Evolutionary conservation across 805 yeast species (phyloP).

Genomic region (Lachancea sp.): DNA sequence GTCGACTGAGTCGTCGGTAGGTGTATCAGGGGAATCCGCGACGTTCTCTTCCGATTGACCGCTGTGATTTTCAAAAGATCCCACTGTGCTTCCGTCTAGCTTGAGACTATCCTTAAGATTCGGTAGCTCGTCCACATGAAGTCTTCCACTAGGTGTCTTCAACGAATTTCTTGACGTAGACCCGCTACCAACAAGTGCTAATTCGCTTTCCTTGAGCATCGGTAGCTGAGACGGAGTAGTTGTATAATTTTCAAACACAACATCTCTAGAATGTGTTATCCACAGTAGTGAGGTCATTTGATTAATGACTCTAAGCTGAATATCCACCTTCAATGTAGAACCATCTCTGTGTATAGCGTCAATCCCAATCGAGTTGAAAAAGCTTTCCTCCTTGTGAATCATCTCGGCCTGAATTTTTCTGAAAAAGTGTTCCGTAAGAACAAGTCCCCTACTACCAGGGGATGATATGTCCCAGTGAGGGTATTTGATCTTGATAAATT

Average conservation of each 20-base stretch:
- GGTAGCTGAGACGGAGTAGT: slow-evolving; percentile 37
- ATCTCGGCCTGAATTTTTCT: slow-evolving; percentile 54
- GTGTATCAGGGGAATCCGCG: slow-evolving; percentile 7
- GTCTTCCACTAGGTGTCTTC: slow-evolving; percentile 21
- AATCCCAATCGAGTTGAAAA: slow-evolving; percentile 62
- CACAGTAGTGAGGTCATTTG: slow-evolving; percentile 60
- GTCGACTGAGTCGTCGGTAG: slow-evolving; percentile 4
- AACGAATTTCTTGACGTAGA: slow-evolving; percentile 26
- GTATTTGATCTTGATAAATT: slow-evolving; percentile 30
- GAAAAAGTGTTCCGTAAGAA: slow-evolving; percentile 87
- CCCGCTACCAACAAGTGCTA: slow-evolving; percentile 24
- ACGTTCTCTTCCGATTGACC: not conserved
- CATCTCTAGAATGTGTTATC: slow-evolving; percentile 74
- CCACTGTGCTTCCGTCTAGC: slow-evolving; percentile 11
- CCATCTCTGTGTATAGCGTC: slow-evolving; percentile 70
- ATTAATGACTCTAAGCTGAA: slow-evolving; percentile 69
- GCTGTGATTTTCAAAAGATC: slow-evolving; percentile 5
- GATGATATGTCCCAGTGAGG: slow-evolving; percentile 34
- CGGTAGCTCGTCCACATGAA: slow-evolving; percentile 13
- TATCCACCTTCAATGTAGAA: slow-evolving; percentile 55
- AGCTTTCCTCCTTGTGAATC: slow-evolving; percentile 40
- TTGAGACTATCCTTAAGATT: slow-evolving; percentile 11
- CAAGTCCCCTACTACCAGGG: slow-evolving; percentile 54
- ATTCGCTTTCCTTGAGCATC: slow-evolving; percentile 36
- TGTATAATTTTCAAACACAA: slow-evolving; percentile 29